These are phyloP conservation scores for Erucastrum elatum DNA, from an alignment of 345 rosid genomes.

Conservation along the genomic window DNA sequence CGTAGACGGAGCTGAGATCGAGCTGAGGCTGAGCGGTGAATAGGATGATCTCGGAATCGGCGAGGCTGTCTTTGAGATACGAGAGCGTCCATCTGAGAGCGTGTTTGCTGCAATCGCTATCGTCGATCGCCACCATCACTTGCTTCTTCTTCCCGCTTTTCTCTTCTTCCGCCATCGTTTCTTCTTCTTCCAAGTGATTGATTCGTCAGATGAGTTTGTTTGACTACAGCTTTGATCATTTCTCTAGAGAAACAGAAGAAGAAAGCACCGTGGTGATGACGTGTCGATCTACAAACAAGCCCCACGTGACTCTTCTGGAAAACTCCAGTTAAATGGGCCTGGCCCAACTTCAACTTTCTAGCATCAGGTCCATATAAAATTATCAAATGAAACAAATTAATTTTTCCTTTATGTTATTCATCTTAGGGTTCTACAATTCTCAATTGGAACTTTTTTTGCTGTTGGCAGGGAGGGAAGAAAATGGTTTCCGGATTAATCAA, in stretches of 20 bases:
- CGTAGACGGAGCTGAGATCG: slow-evolving; percentile 51
- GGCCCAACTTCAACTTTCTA: not conserved
- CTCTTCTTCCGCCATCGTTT: slow-evolving; percentile 35
- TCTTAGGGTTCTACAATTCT: not conserved
- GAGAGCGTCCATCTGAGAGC: slow-evolving; percentile 68
- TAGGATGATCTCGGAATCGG: slow-evolving; percentile 53
- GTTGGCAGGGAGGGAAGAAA: slow-evolving; percentile 15
- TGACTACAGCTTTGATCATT: not conserved
- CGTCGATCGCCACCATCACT: slow-evolving; percentile 80
- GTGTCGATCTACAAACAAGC: not conserved
- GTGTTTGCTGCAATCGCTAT: slow-evolving; percentile 64
- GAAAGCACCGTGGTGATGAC: not conserved
- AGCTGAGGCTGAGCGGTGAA: slow-evolving; percentile 53
- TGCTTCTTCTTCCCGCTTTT: slow-evolving; percentile 53
- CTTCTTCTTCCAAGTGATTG: not conserved
- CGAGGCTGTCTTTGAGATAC: slow-evolving; percentile 45
- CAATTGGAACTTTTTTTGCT: not conserved
- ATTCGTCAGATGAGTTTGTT: not conserved
- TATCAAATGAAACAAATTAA: not conserved
- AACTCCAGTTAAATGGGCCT: not conserved
- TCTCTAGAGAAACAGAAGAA: not conserved
- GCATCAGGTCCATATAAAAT: not conserved
- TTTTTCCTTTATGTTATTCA: not conserved
- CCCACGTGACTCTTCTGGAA: not conserved
- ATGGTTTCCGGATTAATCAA: slow-evolving; percentile 82